phyloP scores from a whole-genome alignment of 148 eudicot species.

The Rhododendron kiyosumense region DNA sequence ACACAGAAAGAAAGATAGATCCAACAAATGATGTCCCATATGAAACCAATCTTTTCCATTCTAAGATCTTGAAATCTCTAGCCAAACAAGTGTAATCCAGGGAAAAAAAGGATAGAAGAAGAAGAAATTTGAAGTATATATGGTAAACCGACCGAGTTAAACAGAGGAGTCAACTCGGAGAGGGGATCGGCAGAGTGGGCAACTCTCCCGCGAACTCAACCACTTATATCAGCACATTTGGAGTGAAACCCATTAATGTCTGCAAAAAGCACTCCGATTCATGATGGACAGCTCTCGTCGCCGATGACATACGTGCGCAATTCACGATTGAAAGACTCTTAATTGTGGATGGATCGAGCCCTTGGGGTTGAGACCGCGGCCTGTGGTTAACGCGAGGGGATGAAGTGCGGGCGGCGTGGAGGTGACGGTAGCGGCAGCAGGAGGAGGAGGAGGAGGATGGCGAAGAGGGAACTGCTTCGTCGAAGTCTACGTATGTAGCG shows the following conservation, averaged over 20 bases:
- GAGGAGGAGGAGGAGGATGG: slow-evolving; percentile 21
- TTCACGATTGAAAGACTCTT: slow-evolving; percentile 36
- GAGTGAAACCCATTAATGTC: slow-evolving; percentile 55
- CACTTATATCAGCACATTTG: slow-evolving; percentile 64
- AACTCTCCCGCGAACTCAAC: slow-evolving; percentile 55
- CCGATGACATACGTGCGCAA: slow-evolving; percentile 24
- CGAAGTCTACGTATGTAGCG: too few relatives aligned
- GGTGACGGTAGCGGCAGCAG: slow-evolving; percentile 31
- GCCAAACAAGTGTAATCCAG: too few relatives aligned
- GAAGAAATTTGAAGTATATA: too few relatives aligned
- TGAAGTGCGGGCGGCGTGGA: neutral
- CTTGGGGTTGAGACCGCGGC: slow-evolving; percentile 21
- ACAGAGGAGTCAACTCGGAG: slow-evolving; percentile 35
- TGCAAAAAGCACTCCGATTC: slow-evolving; percentile 24
- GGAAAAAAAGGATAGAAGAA: too few relatives aligned
- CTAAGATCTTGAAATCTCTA: too few relatives aligned
- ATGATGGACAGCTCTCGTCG: slow-evolving; percentile 12
- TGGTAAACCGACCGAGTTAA: too few relatives aligned
- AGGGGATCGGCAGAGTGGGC: slow-evolving; percentile 66
- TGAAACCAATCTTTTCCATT: too few relatives aligned
- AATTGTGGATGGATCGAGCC: slow-evolving; percentile 18
- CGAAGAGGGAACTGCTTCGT: too few relatives aligned
- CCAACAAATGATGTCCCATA: too few relatives aligned
- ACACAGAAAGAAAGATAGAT: too few relatives aligned
- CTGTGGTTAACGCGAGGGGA: slow-evolving; percentile 15